Evolutionary conservation across 306 rosid species (phyloP).

Genomic region (Cucurbita maxima): DNA sequence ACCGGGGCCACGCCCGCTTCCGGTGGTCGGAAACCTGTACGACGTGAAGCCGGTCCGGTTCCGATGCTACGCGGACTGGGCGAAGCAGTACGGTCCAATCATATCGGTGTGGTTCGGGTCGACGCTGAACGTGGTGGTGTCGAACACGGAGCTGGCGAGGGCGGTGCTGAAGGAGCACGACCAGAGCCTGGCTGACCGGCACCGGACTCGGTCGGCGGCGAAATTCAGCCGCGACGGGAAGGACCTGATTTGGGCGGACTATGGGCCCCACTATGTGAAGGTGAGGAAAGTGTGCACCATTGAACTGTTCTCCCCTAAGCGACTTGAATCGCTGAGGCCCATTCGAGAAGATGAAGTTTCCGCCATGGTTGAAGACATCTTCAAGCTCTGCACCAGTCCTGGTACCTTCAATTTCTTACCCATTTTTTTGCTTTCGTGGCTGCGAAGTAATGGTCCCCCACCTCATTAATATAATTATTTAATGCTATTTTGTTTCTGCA

Average conservation of each 20-base stretch:
- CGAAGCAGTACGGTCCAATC: constrained; percentile 57
- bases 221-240: constrained; percentile 63
- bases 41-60: constrained; percentile 66
- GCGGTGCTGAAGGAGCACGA: constrained; percentile 70
- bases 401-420: constrained; percentile 14
- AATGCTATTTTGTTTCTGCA: too few species aligned
- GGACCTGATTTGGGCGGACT: constrained; percentile 91
- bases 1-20: constrained; percentile 70
- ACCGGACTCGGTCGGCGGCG: constrained; percentile 55
- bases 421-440: too few species aligned
- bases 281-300: constrained; percentile 85
- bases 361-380: constrained; percentile 77
- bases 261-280: constrained; percentile 91
- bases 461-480: too few species aligned
- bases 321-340: constrained; percentile 52
- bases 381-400: constrained; percentile 26
- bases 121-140: constrained; percentile 51
- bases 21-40: constrained; percentile 78
- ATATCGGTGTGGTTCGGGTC: constrained; percentile 89
- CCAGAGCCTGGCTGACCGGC: constrained; percentile 58
- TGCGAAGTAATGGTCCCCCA: too few species aligned
- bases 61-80: constrained; percentile 81
- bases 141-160: constrained; percentile 44
- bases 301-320: constrained; percentile 71
- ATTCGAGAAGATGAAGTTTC: constrained; percentile 84